Conservation (phyloP, 2,329 filamentous ascomycete species). For the Septoria petroselini region DNA sequence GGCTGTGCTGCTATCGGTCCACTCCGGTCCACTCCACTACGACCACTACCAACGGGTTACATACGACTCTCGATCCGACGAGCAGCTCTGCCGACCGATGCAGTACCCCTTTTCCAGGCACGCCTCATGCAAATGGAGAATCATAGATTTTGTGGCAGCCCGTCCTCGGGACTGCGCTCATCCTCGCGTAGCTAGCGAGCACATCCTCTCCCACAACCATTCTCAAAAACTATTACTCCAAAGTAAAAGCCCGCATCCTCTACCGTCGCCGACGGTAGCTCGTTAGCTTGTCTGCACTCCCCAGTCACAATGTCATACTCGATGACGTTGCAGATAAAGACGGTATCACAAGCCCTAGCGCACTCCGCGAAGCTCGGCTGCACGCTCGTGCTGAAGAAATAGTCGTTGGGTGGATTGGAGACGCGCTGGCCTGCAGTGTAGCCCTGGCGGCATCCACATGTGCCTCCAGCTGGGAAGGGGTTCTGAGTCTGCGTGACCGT, state of each 20-base stretch:
- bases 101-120: too few relatives aligned
- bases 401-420: neutral
- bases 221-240: neutral
- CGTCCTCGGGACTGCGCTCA: too few relatives aligned
- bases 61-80: too few relatives aligned
- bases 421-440: neutral
- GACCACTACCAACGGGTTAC: too few relatives aligned
- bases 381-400: neutral
- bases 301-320: neutral
- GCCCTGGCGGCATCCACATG: neutral
- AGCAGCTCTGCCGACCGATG: too few relatives aligned
- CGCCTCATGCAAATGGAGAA: too few relatives aligned
- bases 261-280: neutral
- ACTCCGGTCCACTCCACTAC: too few relatives aligned
- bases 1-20: too few relatives aligned
- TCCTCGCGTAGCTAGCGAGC: too few relatives aligned
- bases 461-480: neutral
- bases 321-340: neutral
- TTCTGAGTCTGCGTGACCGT: too few relatives aligned
- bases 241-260: neutral
- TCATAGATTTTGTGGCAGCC: too few relatives aligned
- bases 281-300: neutral
- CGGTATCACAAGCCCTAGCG: neutral
- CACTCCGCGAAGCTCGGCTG: neutral
- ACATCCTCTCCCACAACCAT: neutral